phyloP scores from a whole-genome alignment of 2,329 filamentous ascomycete species.

The Monilinia fructicola region DNA sequence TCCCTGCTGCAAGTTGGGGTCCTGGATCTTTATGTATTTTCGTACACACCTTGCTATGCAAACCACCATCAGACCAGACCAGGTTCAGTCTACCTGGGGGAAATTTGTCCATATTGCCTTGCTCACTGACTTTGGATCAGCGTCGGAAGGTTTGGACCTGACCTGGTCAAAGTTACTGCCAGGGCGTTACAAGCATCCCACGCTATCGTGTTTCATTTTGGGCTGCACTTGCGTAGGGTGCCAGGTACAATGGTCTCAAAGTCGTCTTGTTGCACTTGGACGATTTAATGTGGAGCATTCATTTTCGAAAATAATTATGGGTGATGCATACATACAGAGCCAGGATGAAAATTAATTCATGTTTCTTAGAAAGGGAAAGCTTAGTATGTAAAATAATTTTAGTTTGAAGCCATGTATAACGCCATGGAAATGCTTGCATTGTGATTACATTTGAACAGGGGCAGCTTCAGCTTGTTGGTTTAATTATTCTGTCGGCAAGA shows the following conservation, averaged over 20 bases:
- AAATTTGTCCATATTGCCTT: slow-evolving; percentile 23
- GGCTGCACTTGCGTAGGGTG: slow-evolving; percentile 25
- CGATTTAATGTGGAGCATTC: slow-evolving; percentile 18
- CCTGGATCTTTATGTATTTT: slow-evolving; percentile 26
- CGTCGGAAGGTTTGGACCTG: slow-evolving; percentile 21
- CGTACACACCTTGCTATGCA: slow-evolving; percentile 5
- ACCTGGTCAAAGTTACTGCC: slow-evolving; percentile 24
- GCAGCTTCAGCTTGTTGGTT: slow-evolving; percentile 12
- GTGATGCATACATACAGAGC: background rate
- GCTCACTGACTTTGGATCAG: slow-evolving; percentile 22
- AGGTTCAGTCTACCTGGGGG: slow-evolving; percentile 23
- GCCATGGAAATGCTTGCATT: slow-evolving; percentile 6
- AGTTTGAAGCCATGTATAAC: slow-evolving; percentile 13
- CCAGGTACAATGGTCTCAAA: slow-evolving; percentile 22
- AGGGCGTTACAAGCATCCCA: slow-evolving; percentile 35
- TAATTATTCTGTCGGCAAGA: slow-evolving; percentile 9
- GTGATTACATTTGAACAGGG: slow-evolving; percentile 5
- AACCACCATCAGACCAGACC: slow-evolving; percentile 18
- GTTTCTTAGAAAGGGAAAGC: slow-evolving; percentile 6
- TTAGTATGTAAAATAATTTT: slow-evolving; percentile 16
- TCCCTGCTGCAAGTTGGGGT: slow-evolving; percentile 16
- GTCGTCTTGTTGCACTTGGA: slow-evolving; percentile 23
- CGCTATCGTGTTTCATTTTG: slow-evolving; percentile 41
- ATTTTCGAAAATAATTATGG: background rate
- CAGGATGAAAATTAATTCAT: slow-evolving; percentile 6